These are phyloP conservation scores for Afroboletus lepidellus DNA, from an alignment of 1,284 basidiomycete genomes.

Conservation along the genomic window DNA sequence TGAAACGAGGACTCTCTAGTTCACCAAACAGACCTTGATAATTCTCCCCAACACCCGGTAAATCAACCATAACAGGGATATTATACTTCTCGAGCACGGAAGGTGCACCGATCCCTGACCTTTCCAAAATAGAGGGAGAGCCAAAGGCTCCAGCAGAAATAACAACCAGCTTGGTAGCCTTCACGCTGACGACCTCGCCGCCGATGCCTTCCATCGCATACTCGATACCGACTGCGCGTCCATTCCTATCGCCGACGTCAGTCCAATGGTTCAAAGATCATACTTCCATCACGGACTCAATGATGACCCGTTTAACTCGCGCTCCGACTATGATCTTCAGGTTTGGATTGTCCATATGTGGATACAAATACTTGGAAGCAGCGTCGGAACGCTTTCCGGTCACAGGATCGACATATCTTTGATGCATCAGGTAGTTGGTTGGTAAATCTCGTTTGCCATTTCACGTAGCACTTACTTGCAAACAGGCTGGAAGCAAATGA, in stretches of 20 bases:
- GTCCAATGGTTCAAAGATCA: too few species aligned
- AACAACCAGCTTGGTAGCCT: conserved; percentile 23
- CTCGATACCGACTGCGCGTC: conserved; percentile 6
- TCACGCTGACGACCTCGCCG: neutral
- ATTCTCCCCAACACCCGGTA: conserved; percentile 59
- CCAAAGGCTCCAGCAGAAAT: conserved; percentile 23
- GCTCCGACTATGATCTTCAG: too few species aligned
- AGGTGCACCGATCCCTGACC: conserved; percentile 42
- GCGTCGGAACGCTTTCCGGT: neutral
- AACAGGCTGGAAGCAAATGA: too few species aligned
- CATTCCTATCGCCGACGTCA: conserved; percentile 1
- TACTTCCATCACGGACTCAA: too few species aligned
- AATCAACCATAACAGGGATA: neutral
- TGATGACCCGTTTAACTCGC: conserved; percentile 40
- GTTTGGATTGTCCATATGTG: conserved; percentile 24
- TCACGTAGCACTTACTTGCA: too few species aligned
- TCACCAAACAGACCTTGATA: conserved; percentile 31
- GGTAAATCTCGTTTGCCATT: too few species aligned
- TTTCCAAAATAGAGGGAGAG: conserved; percentile 22
- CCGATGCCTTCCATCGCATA: conserved; percentile 44
- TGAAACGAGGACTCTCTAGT: neutral
- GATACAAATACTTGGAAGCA: neutral
- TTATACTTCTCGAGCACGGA: conserved; percentile 41
- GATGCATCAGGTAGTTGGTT: too few species aligned
- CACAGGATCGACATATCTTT: neutral